Conservation (phyloP, 148 eudicot species). For the Chenopodium quinoa region DNA sequence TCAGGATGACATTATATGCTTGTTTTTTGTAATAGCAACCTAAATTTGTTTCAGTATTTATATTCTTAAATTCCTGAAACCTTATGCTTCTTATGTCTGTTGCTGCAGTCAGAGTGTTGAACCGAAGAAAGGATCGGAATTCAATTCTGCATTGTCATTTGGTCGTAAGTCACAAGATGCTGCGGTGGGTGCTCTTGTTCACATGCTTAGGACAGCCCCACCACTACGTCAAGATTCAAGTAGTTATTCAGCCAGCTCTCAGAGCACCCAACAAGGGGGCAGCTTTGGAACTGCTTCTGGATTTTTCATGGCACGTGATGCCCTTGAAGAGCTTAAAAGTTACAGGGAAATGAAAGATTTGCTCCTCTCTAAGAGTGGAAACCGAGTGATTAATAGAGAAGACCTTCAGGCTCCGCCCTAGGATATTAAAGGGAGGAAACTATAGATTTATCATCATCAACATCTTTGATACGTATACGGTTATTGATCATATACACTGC, state of each 20-base stretch:
- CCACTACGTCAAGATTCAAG: conserved; percentile 84
- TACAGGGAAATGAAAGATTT: conserved; percentile 69
- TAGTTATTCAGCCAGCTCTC: conserved; percentile 47
- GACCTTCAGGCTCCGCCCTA: conserved; percentile 16
- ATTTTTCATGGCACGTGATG: conserved; percentile 63
- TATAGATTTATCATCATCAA: not conserved
- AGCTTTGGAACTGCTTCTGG: conserved; percentile 52
- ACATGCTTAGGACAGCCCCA: conserved; percentile 80
- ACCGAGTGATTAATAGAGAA: conserved; percentile 19
- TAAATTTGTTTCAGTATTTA: not conserved
- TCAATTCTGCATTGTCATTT: conserved; percentile 40
- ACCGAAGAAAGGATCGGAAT: conserved; percentile 44
- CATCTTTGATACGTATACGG: not conserved
- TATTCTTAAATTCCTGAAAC: conserved; percentile 4
- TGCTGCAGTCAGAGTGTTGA: conserved; percentile 56
- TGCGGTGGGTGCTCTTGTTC: conserved; percentile 82
- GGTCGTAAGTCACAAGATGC: conserved; percentile 81
- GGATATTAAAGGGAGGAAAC: conserved; percentile 27
- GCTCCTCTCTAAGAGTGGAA: conserved; percentile 62
- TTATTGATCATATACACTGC: not conserved
- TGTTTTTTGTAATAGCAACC: not conserved
- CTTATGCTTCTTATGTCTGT: conserved; percentile 14
- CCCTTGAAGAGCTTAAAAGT: conserved; percentile 76
- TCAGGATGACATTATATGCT: not conserved
- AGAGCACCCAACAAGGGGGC: conserved; percentile 37